phyloP scores from a whole-genome alignment of 106 monocot genomes.

The Dendrobium huoshanense region DNA sequence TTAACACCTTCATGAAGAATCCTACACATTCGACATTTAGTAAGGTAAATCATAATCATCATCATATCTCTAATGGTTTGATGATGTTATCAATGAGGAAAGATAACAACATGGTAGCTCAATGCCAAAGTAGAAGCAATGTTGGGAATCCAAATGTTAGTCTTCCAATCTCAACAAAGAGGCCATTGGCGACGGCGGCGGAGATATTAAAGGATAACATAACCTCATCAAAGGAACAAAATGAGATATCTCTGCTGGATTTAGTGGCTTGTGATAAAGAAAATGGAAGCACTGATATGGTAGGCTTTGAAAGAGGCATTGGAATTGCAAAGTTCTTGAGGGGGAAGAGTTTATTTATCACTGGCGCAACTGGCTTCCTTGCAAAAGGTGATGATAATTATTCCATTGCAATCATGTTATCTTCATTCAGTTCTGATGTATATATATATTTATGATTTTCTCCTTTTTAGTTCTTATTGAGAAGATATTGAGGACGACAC shows the following conservation, averaged over 20 bases:
- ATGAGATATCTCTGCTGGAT: conserved; percentile 1
- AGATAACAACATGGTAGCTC: not conserved
- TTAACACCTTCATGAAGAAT: conserved; percentile 2
- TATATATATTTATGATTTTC: not conserved
- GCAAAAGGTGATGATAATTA: conserved; percentile 58
- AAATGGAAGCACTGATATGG: not conserved
- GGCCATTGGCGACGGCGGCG: not conserved
- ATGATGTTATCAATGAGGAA: conserved; percentile 3
- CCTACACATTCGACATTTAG: conserved; percentile 1
- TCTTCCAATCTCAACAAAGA: not conserved
- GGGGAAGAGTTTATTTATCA: conserved; percentile 67
- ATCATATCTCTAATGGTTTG: not conserved
- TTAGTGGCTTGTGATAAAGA: conserved; percentile 5
- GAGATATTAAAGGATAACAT: not conserved
- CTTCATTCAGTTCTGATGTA: not conserved
- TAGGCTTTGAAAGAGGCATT: conserved; percentile 32
- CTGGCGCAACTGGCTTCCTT: conserved; percentile 94
- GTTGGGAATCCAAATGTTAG: conserved; percentile 6
- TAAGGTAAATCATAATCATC: not conserved
- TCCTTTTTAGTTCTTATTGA: conserved; percentile 72
- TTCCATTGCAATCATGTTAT: not conserved
- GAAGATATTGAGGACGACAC: conserved; percentile 77
- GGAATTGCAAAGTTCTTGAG: conserved; percentile 59
- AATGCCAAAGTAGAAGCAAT: conserved; percentile 11
- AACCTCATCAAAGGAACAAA: conserved; percentile 3